Conservation (phyloP, 2,329 filamentous ascomycete species). For the Stylonectria norvegica region DNA sequence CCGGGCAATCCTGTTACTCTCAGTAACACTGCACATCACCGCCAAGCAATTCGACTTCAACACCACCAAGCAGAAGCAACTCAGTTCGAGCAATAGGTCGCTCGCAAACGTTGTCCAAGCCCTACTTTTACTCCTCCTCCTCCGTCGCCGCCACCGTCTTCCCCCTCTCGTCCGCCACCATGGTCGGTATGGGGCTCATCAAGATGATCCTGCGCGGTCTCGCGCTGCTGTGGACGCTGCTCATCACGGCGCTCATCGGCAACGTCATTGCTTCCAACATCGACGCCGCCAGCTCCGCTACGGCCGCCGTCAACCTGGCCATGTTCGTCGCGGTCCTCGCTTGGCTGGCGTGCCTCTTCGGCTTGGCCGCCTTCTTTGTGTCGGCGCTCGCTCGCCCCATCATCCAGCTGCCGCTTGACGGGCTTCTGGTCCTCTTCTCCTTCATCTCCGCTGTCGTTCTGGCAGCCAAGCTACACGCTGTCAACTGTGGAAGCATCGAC, state of each 20-base stretch:
- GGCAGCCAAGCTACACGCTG: slow-evolving; percentile 63
- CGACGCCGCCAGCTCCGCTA: slow-evolving; percentile 40
- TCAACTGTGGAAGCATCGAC: slow-evolving; percentile 60
- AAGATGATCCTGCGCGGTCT: slow-evolving; percentile 45
- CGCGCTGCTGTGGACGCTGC: slow-evolving; percentile 51
- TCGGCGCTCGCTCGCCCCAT: slow-evolving; percentile 51
- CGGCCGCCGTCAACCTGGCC: slow-evolving; percentile 56
- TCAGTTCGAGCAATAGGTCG: not conserved
- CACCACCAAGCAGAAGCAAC: not conserved
- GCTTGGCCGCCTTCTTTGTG: slow-evolving; percentile 54
- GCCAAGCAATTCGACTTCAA: not conserved
- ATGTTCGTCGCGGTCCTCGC: slow-evolving; percentile 68
- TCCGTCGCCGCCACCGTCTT: slow-evolving; percentile 4
- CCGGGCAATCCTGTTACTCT: slow-evolving; percentile 5
- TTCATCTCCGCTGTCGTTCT: slow-evolving; percentile 69
- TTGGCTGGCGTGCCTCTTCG: slow-evolving; percentile 63
- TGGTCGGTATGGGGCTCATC: slow-evolving; percentile 35
- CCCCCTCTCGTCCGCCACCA: slow-evolving; percentile 7
- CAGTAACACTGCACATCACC: not conserved
- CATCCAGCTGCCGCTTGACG: slow-evolving; percentile 55
- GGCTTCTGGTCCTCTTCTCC: slow-evolving; percentile 61
- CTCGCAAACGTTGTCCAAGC: not conserved
- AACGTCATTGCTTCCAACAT: slow-evolving; percentile 54
- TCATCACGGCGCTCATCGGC: slow-evolving; percentile 55
- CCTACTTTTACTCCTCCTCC: not conserved